Evolutionary conservation across 768 basidiomycete genomes (phyloP), one percentile per base, ranked within the genome.

Genomic region (Cyclocybe aegerita): DNA sequence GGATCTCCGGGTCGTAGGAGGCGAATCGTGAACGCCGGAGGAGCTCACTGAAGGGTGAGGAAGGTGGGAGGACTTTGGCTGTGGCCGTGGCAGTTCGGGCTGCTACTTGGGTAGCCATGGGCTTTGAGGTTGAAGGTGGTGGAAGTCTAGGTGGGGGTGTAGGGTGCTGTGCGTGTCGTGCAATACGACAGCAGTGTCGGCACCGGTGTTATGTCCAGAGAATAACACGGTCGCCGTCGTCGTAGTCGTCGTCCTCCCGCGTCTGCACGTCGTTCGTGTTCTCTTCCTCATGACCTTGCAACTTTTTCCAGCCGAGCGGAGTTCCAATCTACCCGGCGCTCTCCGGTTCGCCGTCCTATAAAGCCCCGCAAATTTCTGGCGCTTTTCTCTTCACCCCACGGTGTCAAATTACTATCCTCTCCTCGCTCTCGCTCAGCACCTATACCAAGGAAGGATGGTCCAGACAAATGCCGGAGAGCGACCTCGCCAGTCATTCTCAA

Each of bases 391-490:
- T 55, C 59, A 59, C 63, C 60, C 68, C 66, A 71, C 85, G 89
- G 81, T 83, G 86, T 86, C 69, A 86, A 90, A 90, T 91, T 91
- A 80, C 88, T 81, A 72, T 88, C 79, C 74, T 64, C 78, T 83
- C 77, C 72, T 68, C 69, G 69, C 72, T 69, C 67, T 72, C 60
- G 67, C 70, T 57, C 57, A 54, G 60, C 60, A 54, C 58, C 64
- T 57, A 56, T 54, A 49, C 52, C 52, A 82, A 72, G 85, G 79
- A 81, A 75, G 78, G 83, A 84, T 70, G 79, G 88, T 85, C 88
- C 88, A 91, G 88, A 91, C 89, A 90, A 86, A 76, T 80, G 88
- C 88, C 85, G 86, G 66, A 90, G 87, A 91, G 46, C 43, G 67
- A 73, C 64, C 58, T 43, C 39, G 51, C 47, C 65, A 61, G 60